Evolutionary conservation across 257 asterid genomes (phyloP).

Genomic region (Fraxinus anomala): DNA sequence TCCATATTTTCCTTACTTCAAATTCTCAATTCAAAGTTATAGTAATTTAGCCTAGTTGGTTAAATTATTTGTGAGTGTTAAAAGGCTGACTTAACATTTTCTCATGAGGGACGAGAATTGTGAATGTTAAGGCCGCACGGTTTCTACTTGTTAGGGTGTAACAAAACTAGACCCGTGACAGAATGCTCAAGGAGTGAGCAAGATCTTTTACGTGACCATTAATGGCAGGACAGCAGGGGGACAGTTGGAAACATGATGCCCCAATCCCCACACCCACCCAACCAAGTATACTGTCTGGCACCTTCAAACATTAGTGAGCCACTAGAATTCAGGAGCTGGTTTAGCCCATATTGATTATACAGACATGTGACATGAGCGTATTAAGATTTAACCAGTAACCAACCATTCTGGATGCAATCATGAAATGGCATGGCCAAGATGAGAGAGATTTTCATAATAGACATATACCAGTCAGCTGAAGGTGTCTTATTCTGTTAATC

Average conservation of each 20-base stretch:
- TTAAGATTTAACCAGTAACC: background rate
- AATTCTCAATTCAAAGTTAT: too few relatives aligned
- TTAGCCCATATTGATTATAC: background rate
- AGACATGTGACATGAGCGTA: background rate
- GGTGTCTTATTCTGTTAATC: background rate
- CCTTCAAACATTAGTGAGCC: background rate
- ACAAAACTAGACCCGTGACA: too few relatives aligned
- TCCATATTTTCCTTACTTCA: too few relatives aligned
- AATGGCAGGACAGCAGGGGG: background rate
- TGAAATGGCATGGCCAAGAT: background rate
- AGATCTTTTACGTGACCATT: background rate
- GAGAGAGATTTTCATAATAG: constrained; percentile 2
- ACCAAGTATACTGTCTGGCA: background rate
- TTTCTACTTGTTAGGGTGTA: too few relatives aligned
- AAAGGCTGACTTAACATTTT: too few relatives aligned
- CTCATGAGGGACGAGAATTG: too few relatives aligned
- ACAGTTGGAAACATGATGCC: background rate
- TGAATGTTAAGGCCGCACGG: too few relatives aligned
- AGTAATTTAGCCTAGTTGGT: too few relatives aligned
- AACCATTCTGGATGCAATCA: background rate
- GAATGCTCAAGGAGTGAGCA: background rate
- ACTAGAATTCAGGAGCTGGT: background rate
- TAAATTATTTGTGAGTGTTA: too few relatives aligned
- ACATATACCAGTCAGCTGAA: background rate
- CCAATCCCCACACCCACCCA: background rate